These are phyloP conservation scores for Alloteropsis semialata DNA, from an alignment of 176 grass and related monocot genomes.

Conservation along the genomic window DNA sequence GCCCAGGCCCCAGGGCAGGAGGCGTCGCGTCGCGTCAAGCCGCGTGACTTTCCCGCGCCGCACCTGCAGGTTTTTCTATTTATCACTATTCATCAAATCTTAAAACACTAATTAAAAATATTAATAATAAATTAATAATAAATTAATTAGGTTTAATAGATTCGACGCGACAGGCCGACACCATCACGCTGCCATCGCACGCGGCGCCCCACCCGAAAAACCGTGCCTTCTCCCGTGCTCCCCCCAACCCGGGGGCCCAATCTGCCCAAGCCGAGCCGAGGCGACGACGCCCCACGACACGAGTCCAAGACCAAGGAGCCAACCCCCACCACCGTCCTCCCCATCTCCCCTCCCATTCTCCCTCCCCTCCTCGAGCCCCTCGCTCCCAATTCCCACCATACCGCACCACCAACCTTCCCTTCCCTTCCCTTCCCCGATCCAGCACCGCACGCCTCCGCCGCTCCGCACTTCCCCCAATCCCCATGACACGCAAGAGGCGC, in stretches of 20 bases:
- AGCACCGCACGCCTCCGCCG: neutral
- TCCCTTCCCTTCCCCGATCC: too few species aligned
- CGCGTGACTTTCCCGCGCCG: slow-evolving; percentile 16
- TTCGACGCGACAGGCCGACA: neutral
- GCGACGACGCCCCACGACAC: slow-evolving; percentile 23
- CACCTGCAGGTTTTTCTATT: too few species aligned
- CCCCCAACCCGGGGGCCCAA: neutral
- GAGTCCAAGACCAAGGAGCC: slow-evolving; percentile 9
- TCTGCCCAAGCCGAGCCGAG: neutral
- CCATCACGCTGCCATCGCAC: slow-evolving; percentile 7
- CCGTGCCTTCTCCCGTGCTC: neutral
- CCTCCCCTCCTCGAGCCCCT: slow-evolving; percentile 35
- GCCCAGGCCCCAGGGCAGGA: neutral
- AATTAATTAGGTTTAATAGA: too few species aligned
- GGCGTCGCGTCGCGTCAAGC: slow-evolving; percentile 6
- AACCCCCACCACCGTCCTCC: slow-evolving; percentile 8
- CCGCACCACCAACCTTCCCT: slow-evolving; percentile 34
- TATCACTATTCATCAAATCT: too few species aligned
- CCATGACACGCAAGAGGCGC: slow-evolving; percentile 53
- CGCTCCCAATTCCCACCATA: slow-evolving; percentile 13
- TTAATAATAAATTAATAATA: too few species aligned
- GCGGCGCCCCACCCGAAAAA: neutral
- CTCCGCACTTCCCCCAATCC: neutral
- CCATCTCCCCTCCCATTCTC: neutral
- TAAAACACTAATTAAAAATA: too few species aligned